Evolutionary conservation across 768 basidiomycete species (phyloP), one percentile per base, ranked within the genome.

Genomic region (Aureoboletus auriporus): DNA sequence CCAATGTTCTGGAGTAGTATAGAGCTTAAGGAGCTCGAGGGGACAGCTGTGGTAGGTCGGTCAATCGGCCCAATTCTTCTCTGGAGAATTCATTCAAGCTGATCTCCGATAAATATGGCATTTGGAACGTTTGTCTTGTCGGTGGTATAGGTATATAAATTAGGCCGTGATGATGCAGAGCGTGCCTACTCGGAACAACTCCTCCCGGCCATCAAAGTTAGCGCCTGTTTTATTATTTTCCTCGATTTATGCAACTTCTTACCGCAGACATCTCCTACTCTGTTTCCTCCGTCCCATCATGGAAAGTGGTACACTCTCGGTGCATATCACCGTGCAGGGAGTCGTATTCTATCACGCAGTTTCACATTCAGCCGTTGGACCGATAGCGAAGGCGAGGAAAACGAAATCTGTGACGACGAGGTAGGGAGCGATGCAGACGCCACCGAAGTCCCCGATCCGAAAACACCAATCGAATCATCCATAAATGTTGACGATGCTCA

Each of bases 1-100:
- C 91, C 93, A 1, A 97, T 99, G 89, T 94, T 97, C 62, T 98
- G 96, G 96, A 70, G 63, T 37, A 75, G 78, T 3, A 76, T 75
- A 3, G 92, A 96, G 46, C 67, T 94, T 9, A 66, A 71, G 23
- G 84, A 90, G 54, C 74, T 99, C 12, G 69, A 73, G 49, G 96
- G 93, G 0, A 95, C 93, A 38, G 78, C 83, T n/a, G 82, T 98
- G 68, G 76, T 91, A 76, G 80, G 91, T 92, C 63, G 61, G 78
- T 80, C 62, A 36, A 20, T 49, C 40, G 33, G 9, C n/a, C 38
- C 30, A 6, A 31, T 20, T 6, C 30, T 16, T 44, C 31, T 49
- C 20, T n/a, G n/a, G 23, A 20, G 8, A 4, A 4, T 31, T 37
- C 34, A 1, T 23, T 30, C 36, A 26, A 42, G 8, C 43, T 42